A percentile compares a stretch with the other conserved stretches of the same genome.
phyloP scores from a whole-genome alignment of 2,329 filamentous ascomycete genomes.

The Penicillium sp. region DNA sequence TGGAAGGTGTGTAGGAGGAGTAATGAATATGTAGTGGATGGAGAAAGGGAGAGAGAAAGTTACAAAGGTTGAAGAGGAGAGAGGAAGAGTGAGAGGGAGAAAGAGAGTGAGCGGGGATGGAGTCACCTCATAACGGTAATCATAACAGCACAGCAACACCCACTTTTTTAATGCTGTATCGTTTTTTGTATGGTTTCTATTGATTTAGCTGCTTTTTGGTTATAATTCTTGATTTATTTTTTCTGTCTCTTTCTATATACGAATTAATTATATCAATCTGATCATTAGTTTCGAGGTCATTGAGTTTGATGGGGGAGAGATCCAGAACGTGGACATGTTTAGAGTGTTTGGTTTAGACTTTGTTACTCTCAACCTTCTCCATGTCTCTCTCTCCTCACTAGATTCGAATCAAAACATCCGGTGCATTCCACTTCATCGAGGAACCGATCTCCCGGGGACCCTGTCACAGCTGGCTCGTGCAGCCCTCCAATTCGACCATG shows the following conservation, averaged over 20 bases:
- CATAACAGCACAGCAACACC: background rate
- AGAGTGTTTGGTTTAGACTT: background rate
- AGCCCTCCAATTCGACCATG: conserved; percentile 20
- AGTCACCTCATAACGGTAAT: conserved; percentile 23
- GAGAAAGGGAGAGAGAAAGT: background rate
- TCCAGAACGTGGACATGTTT: background rate
- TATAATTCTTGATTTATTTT: background rate
- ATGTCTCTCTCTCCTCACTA: background rate
- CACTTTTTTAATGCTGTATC: background rate
- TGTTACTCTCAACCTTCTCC: background rate
- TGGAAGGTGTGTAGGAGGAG: conserved; percentile 10
- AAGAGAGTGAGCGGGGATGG: conserved; percentile 22
- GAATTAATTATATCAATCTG: background rate
- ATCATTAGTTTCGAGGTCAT: background rate
- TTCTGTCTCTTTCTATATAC: background rate
- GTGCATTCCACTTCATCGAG: conserved; percentile 23
- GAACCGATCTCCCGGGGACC: conserved; percentile 20
- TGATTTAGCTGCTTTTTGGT: background rate
- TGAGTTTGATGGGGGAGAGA: background rate
- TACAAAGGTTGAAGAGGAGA: conserved; percentile 4
- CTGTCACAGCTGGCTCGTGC: conserved; percentile 21
- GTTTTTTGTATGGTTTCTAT: background rate
- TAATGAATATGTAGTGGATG: conserved; percentile 3
- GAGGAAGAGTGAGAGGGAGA: conserved; percentile 14
- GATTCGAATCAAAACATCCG: conserved; percentile 10